Percentiles rank a stretch among this genome's conserved stretches.
These are phyloP conservation scores for Gautieria morchelliformis DNA, from an alignment of 768 basidiomycete genomes.

Conservation along the genomic window DNA sequence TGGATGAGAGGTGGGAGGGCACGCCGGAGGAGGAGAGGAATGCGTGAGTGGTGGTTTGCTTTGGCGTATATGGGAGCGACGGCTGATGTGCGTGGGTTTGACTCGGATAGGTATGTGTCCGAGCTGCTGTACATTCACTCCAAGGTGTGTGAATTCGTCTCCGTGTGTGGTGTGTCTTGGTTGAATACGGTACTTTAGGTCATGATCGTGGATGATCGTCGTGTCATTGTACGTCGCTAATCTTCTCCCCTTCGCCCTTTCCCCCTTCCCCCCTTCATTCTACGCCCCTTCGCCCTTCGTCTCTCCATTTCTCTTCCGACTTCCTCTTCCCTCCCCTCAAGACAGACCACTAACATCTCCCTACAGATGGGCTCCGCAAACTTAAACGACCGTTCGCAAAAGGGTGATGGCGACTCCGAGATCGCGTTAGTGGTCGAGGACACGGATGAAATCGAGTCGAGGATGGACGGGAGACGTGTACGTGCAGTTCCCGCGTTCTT, in stretches of 20 bases:
- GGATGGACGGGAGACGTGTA: constrained; percentile 64
- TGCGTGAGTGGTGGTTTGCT: constrained; percentile 34
- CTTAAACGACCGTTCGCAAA: constrained; percentile 80
- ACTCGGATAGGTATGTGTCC: constrained; percentile 70
- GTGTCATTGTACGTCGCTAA: constrained; percentile 68
- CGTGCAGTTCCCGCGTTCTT: not conserved
- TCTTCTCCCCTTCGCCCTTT: not conserved
- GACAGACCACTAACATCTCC: not conserved
- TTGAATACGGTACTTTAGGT: constrained; percentile 24
- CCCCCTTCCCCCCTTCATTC: no score
- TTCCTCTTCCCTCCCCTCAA: no score
- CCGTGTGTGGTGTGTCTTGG: not conserved
- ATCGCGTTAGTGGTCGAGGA: constrained; percentile 92
- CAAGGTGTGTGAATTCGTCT: constrained; percentile 29
- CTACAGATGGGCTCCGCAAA: constrained; percentile 90
- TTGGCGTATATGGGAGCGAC: not conserved
- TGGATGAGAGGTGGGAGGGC: constrained; percentile 81
- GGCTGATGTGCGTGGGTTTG: constrained; percentile 17
- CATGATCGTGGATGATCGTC: constrained; percentile 90
- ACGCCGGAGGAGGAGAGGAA: constrained; percentile 73
- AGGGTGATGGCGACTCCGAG: constrained; percentile 92
- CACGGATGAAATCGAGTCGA: constrained; percentile 58
- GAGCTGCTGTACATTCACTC: constrained; percentile 77
- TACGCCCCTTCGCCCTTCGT: no score
- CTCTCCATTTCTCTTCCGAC: no score